Evolutionary conservation across 805 yeast genomes (phyloP), one percentile per base, ranked within the genome.

Genomic region (Debaryomyces tyrocola): DNA sequence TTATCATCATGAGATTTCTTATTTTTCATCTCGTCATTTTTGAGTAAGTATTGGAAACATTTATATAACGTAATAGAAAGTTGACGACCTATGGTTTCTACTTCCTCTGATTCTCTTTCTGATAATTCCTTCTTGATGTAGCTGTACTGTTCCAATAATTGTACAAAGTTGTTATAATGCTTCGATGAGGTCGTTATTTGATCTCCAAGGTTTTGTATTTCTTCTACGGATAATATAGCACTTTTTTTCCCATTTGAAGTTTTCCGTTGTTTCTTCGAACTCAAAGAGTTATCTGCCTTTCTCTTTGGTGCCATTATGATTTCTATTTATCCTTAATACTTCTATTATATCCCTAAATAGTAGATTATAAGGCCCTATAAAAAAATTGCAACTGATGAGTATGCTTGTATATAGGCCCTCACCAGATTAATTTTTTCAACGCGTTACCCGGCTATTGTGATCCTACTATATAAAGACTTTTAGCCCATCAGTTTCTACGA

Each of bases 121-220:
- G 15, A 24, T 10, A 62, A 62, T 47, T 41, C 52, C 21, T 45
- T 36, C 45, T 53, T 58, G 15, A 65, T 52, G 1, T 48, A 35
- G 5, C 60, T 62, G 29, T 75, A 67, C 43, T 71, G 73, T 11
- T 63, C 64, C n/a, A 82, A 48, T 34, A 86, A 63, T 4, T 57
- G 57, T 2, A 73, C 78, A 6, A 86, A 62, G 48, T 79, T 76
- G 57, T 87, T 87, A 60, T 79, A 81, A 49, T 78, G 33, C 34
- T 50, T 59, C 18, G 81, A 63, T 5, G 83, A 71, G 33, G 69
- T 67, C 3, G 57, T 58, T 20, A 79, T 62, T 33, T 70, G 69
- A 6, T 54, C 44, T 15, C 57, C 60, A 41, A 64, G 50, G 1
- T 41, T 34, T 31, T 63, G 48, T 40, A 70, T 53, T 39, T 66